Base-by-base conservation (phyloP, 768 basidiomycete genomes). In the Termitomyces sp. region DNA sequence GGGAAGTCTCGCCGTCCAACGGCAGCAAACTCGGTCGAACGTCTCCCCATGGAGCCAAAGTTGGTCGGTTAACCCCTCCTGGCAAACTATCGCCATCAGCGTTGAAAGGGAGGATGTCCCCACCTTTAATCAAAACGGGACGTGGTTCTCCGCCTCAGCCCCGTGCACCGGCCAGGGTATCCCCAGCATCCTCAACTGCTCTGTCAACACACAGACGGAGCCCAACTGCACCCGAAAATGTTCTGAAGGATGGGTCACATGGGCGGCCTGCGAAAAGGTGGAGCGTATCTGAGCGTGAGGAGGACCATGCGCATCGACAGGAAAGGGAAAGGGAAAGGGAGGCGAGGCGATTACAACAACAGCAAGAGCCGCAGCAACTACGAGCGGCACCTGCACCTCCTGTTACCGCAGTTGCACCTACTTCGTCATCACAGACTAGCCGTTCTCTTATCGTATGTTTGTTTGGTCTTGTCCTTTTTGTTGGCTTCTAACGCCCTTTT, bases 161-260 rank as follows among this genome's bases (percentile, higher is more conserved):
- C 26, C 64, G 57, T 20, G 6, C 46, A 26, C 54, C 58, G 2
- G 61, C 66, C 16, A 61, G 61, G 32, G 46, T 65, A 26, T 59
- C 64, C 2, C 58, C 60, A 6, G 56, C 62, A 2, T 43, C 67
- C 40, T 58, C 65, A 20, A 68, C 64, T 58, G 74, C 73, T 13
- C 60, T 71, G 2, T 68, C 69, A 24, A 82, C 80, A 54, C 87
- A 85, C 62, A 76, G 83, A 46, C 78, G 86, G 8, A 90, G 86
- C 64, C 88, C 88, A 1, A 90, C 88, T 12, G 84, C 82, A 16
- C 83, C 84, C 14, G 88, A 90, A 56, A 33, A 36, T 18, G 32
- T 57, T 12, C 12, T 32, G 12, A 56, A 50, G 22, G 63, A 58
- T 54, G 54, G 48, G 16, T n/a, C 40, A n/a, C 28, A 40, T 9